phyloP scores from a whole-genome alignment of 2,329 filamentous ascomycete species.

The Pseudocercospora eumusae region DNA sequence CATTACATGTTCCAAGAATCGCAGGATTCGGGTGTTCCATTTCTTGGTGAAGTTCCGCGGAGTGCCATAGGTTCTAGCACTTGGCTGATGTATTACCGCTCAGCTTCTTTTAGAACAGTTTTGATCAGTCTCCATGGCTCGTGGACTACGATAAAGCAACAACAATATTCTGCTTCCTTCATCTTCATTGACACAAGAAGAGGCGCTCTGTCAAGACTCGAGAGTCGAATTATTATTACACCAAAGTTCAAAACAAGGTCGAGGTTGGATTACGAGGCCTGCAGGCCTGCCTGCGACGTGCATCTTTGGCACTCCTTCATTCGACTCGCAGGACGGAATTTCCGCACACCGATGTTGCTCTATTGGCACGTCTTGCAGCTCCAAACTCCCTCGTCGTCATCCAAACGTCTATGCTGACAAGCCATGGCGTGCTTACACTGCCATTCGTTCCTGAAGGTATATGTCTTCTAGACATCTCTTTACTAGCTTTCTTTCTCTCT shows the following conservation, averaged over 20 bases:
- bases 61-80: background rate
- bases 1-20: background rate
- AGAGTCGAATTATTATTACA: too few species aligned
- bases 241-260: background rate
- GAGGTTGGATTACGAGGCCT: background rate
- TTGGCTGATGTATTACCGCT: too few species aligned
- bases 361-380: constrained; percentile 4
- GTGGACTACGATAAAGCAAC: background rate
- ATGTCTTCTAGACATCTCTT: constrained; percentile 6
- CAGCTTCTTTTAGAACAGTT: too few species aligned
- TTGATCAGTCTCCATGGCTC: too few species aligned
- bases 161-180: background rate
- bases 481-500: background rate
- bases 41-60: background rate
- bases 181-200: too few species aligned
- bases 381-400: constrained; percentile 19
- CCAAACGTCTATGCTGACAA: constrained; percentile 24
- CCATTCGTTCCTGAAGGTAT: constrained; percentile 9
- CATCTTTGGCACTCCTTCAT: constrained; percentile 1
- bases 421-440: constrained; percentile 23
- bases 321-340: constrained; percentile 15
- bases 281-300: constrained; percentile 1
- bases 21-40: too few species aligned
- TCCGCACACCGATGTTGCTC: constrained; percentile 13
- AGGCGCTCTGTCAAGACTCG: background rate